Conservation (phyloP, 177 flowering plant genomes). For the Vitis hybrid region DNA sequence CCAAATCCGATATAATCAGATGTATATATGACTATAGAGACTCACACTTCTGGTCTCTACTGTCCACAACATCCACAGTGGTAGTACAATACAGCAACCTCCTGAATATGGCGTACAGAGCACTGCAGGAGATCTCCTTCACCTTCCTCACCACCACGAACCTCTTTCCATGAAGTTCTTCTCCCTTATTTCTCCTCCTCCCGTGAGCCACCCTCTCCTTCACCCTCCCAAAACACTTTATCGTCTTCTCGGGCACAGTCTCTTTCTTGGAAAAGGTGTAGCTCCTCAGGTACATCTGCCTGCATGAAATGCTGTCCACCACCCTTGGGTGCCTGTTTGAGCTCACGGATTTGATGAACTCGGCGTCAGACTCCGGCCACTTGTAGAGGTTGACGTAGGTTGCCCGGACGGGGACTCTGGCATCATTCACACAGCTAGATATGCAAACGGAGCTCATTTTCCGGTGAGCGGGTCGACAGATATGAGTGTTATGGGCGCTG, state of each 20-base stretch:
- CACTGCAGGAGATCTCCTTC: constrained; percentile 32
- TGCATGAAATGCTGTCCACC: constrained; percentile 80
- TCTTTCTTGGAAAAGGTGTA: constrained; percentile 69
- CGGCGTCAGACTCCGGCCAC: constrained; percentile 91
- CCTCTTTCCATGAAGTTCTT: constrained; percentile 8
- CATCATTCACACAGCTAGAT: constrained; percentile 52
- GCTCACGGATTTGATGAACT: constrained; percentile 54
- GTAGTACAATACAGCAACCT: constrained; percentile 40
- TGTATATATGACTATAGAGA: too few relatives aligned
- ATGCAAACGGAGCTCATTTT: constrained; percentile 65
- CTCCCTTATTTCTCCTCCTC: constrained; percentile 9
- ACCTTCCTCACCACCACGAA: constrained; percentile 25
- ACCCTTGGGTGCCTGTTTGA: constrained; percentile 41
- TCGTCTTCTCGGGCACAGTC: constrained; percentile 41
- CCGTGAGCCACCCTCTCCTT: constrained; percentile 14
- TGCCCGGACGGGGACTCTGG: constrained; percentile 51
- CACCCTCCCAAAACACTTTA: constrained; percentile 46
- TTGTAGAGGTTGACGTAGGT: constrained; percentile 70
- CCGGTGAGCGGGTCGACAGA: neutral
- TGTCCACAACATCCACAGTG: constrained; percentile 41
- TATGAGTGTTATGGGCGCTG: neutral
- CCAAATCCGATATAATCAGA: too few relatives aligned
- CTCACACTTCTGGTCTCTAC: neutral
- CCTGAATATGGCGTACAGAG: constrained; percentile 27
- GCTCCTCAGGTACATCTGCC: constrained; percentile 82